Evolutionary conservation across 2,329 filamentous ascomycete genomes (phyloP).

Genomic region (Leptographium procerum): DNA sequence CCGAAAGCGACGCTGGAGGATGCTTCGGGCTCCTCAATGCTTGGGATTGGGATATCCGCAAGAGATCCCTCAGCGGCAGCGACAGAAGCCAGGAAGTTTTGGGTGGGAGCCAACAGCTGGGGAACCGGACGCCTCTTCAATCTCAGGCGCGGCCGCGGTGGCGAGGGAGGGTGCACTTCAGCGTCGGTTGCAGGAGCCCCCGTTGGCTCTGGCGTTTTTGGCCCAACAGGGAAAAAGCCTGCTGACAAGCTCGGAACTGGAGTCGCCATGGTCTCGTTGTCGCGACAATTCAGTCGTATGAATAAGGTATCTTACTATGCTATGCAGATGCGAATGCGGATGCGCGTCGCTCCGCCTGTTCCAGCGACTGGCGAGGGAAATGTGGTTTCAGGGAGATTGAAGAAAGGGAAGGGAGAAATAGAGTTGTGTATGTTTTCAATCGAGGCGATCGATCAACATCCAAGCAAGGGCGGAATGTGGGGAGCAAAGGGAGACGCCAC

Average conservation of each 20-base stretch:
- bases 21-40: slow-evolving; percentile 45
- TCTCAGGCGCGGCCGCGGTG: slow-evolving; percentile 41
- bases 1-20: slow-evolving; percentile 20
- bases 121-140: slow-evolving; percentile 44
- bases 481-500: not conserved
- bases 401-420: not conserved
- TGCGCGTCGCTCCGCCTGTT: slow-evolving; percentile 3
- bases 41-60: slow-evolving; percentile 48
- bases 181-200: slow-evolving; percentile 18
- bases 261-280: slow-evolving; percentile 32
- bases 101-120: slow-evolving; percentile 42
- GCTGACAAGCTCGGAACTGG: slow-evolving; percentile 31
- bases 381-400: not conserved
- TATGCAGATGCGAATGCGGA: too few species aligned
- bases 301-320: too few species aligned
- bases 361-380: not conserved
- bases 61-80: slow-evolving; percentile 33
- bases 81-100: slow-evolving; percentile 57
- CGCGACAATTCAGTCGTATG: too few species aligned
- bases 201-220: slow-evolving; percentile 41
- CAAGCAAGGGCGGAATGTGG: not conserved
- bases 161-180: slow-evolving; percentile 31
- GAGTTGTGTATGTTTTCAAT: too few species aligned
- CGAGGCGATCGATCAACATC: not conserved
- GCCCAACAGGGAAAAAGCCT: slow-evolving; percentile 31